phyloP scores from a whole-genome alignment of 2,329 filamentous ascomycete species.

The Monosporascus sp. region DNA sequence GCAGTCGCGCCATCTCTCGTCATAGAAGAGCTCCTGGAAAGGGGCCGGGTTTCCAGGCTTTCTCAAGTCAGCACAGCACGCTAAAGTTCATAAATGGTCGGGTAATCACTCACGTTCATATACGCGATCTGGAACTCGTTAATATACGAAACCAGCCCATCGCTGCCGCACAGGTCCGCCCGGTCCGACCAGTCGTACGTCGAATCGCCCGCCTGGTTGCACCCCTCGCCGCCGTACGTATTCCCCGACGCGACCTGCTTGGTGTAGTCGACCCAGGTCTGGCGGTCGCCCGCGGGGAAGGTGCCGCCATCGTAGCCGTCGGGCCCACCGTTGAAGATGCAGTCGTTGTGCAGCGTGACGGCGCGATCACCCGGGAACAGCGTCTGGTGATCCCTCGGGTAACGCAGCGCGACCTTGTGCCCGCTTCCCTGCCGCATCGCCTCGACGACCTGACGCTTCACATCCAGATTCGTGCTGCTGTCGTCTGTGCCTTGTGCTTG shows the following conservation, averaged over 20 bases:
- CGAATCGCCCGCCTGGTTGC: conserved; percentile 4
- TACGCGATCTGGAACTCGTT: conserved; percentile 7
- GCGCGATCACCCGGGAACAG: conserved; percentile 10
- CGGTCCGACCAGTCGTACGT: conserved; percentile 10
- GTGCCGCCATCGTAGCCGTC: conserved; percentile 10
- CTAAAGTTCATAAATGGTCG: neutral
- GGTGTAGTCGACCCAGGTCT: conserved; percentile 10
- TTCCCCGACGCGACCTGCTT: conserved; percentile 5
- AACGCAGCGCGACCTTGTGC: conserved; percentile 10
- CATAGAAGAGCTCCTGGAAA: neutral
- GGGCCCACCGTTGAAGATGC: conserved; percentile 27
- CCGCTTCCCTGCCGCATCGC: conserved; percentile 2
- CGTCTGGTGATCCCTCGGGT: conserved; percentile 9
- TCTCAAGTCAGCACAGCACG: neutral
- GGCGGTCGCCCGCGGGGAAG: conserved; percentile 6
- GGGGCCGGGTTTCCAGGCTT: neutral
- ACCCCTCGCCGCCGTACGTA: conserved; percentile 12
- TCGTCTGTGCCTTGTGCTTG: neutral
- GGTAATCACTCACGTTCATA: conserved; percentile 4
- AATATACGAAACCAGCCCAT: conserved; percentile 10
- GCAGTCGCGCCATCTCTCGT: neutral
- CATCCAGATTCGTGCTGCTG: neutral
- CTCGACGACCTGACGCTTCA: conserved; percentile 6
- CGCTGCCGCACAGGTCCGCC: conserved; percentile 8
- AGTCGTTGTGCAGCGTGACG: conserved; percentile 29